Evolutionary conservation across 1,139 yeast species (phyloP).

Genomic region (Protomyces gravidus): DNA sequence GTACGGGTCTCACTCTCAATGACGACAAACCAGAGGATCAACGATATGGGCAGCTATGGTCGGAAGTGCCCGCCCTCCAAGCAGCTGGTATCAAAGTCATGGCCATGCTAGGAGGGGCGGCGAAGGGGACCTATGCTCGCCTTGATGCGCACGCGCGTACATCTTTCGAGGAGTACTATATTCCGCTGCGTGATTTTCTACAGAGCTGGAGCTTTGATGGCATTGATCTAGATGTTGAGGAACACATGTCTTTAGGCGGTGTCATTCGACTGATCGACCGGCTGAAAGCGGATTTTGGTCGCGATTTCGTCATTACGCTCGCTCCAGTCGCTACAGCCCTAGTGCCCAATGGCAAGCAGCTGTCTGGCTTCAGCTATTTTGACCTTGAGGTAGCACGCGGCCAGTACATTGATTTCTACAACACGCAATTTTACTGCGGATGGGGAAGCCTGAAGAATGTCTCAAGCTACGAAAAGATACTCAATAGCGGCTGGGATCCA

Average conservation of each 20-base stretch:
- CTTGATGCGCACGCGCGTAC: constrained; percentile 1
- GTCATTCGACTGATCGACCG: constrained; percentile 18
- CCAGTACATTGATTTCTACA: constrained; percentile 9
- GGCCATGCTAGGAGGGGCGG: constrained; percentile 25
- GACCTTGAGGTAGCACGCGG: constrained; percentile 7
- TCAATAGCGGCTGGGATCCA: constrained; percentile 7
- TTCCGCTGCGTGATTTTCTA: background rate
- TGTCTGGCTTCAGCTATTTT: constrained; percentile 18
- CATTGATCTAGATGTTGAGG: constrained; percentile 21
- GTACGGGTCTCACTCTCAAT: constrained; percentile 2
- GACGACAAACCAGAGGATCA: background rate
- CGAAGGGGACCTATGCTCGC: constrained; percentile 5
- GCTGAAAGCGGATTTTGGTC: background rate
- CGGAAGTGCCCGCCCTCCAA: constrained; percentile 5
- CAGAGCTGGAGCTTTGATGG: background rate
- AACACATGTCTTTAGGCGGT: constrained; percentile 11
- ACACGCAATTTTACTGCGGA: constrained; percentile 14
- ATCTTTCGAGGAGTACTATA: constrained; percentile 4
- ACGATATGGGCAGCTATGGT: constrained; percentile 10
- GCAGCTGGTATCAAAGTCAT: constrained; percentile 1
- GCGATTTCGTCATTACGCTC: constrained; percentile 5
- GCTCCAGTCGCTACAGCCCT: constrained; percentile 24
- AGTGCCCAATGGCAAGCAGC: background rate
- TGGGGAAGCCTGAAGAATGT: constrained; percentile 1
- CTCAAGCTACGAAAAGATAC: constrained; percentile 1